Evolutionary conservation across 768 basidiomycete species (phyloP), one percentile per base, ranked within the genome.

Genomic region (Tephrocybe rancida): DNA sequence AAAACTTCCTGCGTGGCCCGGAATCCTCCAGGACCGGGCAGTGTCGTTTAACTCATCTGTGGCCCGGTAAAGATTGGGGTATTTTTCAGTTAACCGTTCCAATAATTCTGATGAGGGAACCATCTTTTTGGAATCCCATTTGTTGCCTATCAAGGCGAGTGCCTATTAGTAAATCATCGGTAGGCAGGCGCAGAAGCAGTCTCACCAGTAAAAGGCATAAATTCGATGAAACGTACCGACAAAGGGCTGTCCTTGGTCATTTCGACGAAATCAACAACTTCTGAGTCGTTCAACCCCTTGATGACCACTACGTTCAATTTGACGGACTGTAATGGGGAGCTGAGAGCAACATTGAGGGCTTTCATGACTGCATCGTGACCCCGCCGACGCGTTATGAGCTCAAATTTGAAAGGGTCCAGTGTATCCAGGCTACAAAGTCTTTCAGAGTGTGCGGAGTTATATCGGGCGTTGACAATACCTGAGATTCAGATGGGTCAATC

Each of bases 131-230:
- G 83, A 83, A 64, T 89, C 80, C 93, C 93, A 95, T 64, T 87
- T 84, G 60, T 95, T 95, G 26, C 92, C 91, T 92, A 57, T 16
- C 41, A 45, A 34, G 5, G n/a, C n/a, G n/a, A 32, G 18, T 8
- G 21, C 13, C 3, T n/a, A 21, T 21, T 22, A 21, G n/a, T 41
- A 32, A 13, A 32, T 7, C 13, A 22, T 19, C 5, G 39, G n/a
- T 19, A 54, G 37, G 13, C 39, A 44, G 58, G 29, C 44, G 44
- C 22, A 45, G 19, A 63, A 11, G 19, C 3, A 5, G n/a, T 11
- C 69, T 57, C 58, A 89, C 88, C 93, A 60, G 85, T 88, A 67
- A 96, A 96, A 10, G 93, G 92, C 94, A 96, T 95, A 65, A 90
- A 95, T 68, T 95, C 92, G 53, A 95, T 95, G 67, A 95, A 93